phyloP scores from a whole-genome alignment of 495 filamentous ascomycete species.

The Neurospora tetrasperma region DNA sequence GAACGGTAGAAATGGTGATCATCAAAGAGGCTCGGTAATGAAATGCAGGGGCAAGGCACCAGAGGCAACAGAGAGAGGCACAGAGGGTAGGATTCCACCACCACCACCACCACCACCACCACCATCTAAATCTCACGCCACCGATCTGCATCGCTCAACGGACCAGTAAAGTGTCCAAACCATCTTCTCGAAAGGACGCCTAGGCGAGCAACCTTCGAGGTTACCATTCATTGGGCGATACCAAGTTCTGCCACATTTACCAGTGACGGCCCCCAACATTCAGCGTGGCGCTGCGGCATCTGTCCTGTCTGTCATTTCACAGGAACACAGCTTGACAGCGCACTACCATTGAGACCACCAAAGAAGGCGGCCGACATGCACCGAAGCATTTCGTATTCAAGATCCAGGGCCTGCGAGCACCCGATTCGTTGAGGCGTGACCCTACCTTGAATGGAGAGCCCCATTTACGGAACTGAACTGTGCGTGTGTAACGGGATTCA shows the following conservation, averaged over 20 bases:
- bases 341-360: background rate
- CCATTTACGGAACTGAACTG: background rate
- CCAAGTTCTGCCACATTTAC: background rate
- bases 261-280: background rate
- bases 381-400: background rate
- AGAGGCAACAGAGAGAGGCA: background rate
- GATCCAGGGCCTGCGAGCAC: background rate
- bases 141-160: background rate
- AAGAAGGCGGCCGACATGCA: background rate
- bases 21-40: background rate
- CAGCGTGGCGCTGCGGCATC: background rate
- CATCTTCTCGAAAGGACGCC: background rate
- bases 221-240: background rate
- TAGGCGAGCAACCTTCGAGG: background rate
- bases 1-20: background rate
- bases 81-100: background rate
- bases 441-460: background rate
- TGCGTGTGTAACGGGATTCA: background rate
- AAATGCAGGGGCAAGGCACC: background rate
- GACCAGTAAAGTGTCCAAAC: background rate
- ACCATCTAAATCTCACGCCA: background rate
- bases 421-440: background rate
- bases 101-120: background rate
- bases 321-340: background rate
- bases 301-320: background rate